Conservation (phyloP, 1,284 basidiomycete genomes). For the Cryptococcus sp. region DNA sequence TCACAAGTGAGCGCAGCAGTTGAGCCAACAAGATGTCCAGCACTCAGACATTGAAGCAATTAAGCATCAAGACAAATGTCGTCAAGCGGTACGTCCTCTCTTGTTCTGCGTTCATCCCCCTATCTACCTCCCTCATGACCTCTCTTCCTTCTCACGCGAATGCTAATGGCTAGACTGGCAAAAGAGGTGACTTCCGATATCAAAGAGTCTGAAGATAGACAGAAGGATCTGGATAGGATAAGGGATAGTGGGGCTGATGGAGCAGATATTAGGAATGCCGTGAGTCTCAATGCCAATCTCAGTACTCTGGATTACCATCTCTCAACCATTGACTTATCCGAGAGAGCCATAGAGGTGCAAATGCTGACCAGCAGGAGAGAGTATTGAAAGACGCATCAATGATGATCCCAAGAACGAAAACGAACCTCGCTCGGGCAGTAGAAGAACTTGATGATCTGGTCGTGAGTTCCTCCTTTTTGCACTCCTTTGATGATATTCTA, state of each 20-base stretch:
- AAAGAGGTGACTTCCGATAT: constrained; percentile 49
- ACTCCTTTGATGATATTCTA: too few species aligned
- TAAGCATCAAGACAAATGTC: constrained; percentile 74
- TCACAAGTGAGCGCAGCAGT: background rate
- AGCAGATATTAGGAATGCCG: constrained; percentile 75
- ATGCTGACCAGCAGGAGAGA: constrained; percentile 53
- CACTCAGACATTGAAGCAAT: constrained; percentile 51
- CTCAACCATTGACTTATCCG: too few species aligned
- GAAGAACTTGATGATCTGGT: constrained; percentile 65
- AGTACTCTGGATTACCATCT: too few species aligned
- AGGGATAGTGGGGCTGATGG: constrained; percentile 63
- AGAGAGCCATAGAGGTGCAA: too few species aligned
- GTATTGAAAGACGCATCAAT: constrained; percentile 72
- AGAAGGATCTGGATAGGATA: constrained; percentile 61
- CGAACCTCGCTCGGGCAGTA: constrained; percentile 59
- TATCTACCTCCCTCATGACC: background rate
- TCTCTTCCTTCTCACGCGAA: background rate
- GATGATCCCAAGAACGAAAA: constrained; percentile 68
- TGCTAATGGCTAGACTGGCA: background rate
- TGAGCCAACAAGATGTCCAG: constrained; percentile 27
- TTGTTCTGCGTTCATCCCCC: background rate
- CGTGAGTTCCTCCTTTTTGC: constrained; percentile 54
- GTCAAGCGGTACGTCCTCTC: constrained; percentile 59
- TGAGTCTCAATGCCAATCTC: constrained; percentile 50
- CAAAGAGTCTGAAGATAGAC: constrained; percentile 64